Base-by-base conservation (phyloP, 352 stramenopile species). In the Phytophthora multivora region DNA sequence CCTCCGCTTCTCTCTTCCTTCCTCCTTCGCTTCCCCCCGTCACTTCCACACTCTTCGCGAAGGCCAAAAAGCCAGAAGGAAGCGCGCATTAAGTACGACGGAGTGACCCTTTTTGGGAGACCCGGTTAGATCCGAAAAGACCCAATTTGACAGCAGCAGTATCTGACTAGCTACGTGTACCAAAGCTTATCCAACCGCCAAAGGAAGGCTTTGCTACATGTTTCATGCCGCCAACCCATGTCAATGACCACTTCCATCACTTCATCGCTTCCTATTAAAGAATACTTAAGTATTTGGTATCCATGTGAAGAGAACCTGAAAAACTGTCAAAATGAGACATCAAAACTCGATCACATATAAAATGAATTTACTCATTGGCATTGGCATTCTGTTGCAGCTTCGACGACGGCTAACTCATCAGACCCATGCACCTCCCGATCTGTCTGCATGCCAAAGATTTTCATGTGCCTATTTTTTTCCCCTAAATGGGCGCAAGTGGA, bases 41-140 rank as follows among this genome's bases (percentile, higher is more conserved):
- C 71, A 79, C 71, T 72, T 79, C 69, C 71, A 71, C 71, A 79
- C 66, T 75, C 57, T 45, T 51, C 21, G 39, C 48, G 12, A 33
- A 9, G 46, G 26, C 23, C n/a, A 61, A 21, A 31, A 45, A 49
- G 40, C 30, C 18, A 18, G 45, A 26, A 39, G 69, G 47, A 63
- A 65, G 64, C 59, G 16, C 12, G 36, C 10, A 9, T 1, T 69
- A 72, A 72, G 64, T 72, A 56, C 64, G 63, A 60, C 47, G 28
- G 12, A 53, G 40, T 53, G 15, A 33, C 18, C 4, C 4, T 39
- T 39, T 39, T 16, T 23, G 21, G 11, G 33, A n/a, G 3, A n/a
- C 40, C 12, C 18, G 16, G 4, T n/a, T 26, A 28, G 40, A 46
- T 46, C 40, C 18, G 40, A 46, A 46, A 45, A 19, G 4, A 19